These are phyloP conservation scores for Irineochytrium annulatum DNA, from an alignment of 192 early-diverging fungal genomes.

Conservation along the genomic window DNA sequence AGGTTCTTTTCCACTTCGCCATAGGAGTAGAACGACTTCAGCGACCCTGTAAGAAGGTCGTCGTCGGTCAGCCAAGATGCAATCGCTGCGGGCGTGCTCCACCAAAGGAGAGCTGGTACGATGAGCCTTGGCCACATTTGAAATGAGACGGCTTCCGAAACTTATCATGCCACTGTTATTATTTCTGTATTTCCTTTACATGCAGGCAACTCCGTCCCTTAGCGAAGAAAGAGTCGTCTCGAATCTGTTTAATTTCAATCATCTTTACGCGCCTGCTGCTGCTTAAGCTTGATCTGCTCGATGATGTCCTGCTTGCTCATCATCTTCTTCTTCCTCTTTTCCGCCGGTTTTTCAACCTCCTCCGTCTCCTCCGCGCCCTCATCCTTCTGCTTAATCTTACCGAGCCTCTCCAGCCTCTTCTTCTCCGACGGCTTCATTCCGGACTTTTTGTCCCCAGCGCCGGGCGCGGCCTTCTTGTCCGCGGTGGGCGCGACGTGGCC, in stretches of 20 bases:
- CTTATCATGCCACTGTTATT: too few species aligned
- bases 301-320: constrained; percentile 25
- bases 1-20: too few species aligned
- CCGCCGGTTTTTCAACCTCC: constrained; percentile 1
- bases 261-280: not conserved
- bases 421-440: not conserved
- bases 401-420: not conserved
- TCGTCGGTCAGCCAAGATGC: too few species aligned
- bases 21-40: too few species aligned
- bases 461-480: not conserved
- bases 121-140: too few species aligned
- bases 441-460: not conserved
- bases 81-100: too few species aligned
- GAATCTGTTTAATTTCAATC: not conserved
- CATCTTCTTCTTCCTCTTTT: constrained; percentile 10
- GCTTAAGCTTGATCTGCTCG: constrained; percentile 14
- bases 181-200: not conserved
- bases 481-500: too few species aligned
- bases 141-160: too few species aligned
- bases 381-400: constrained; percentile 6
- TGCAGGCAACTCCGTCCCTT: not conserved
- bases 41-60: too few species aligned
- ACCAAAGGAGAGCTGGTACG: too few species aligned
- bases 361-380: constrained; percentile 1
- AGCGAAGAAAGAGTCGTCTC: not conserved